phyloP scores from a whole-genome alignment of 2,329 filamentous ascomycete species.

The Didymosphaeria variabile region DNA sequence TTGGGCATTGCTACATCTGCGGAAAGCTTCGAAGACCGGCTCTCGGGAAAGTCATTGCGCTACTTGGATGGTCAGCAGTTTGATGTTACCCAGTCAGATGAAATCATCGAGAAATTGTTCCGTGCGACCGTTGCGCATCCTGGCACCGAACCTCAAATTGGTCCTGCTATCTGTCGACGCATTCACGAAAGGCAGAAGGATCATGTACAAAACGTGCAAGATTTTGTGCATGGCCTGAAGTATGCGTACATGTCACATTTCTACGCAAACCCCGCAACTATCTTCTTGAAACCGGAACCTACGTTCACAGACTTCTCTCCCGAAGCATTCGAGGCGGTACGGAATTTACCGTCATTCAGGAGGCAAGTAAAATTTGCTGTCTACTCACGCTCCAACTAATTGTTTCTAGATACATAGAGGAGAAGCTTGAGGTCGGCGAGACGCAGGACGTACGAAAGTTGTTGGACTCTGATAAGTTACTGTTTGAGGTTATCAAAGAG shows the following conservation, averaged over 20 bases:
- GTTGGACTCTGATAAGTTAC: slow-evolving; percentile 67
- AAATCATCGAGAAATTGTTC: slow-evolving; percentile 78
- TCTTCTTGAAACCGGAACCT: slow-evolving; percentile 62
- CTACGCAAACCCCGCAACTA: slow-evolving; percentile 77
- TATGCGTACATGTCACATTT: slow-evolving; percentile 90
- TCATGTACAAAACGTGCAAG: slow-evolving; percentile 78
- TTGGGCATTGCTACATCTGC: slow-evolving; percentile 85
- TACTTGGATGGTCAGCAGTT: slow-evolving; percentile 76
- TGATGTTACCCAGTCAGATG: slow-evolving; percentile 76
- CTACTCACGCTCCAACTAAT: slow-evolving; percentile 16
- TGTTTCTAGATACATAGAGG: slow-evolving; percentile 44
- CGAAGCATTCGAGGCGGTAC: slow-evolving; percentile 72
- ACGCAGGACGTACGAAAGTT: slow-evolving; percentile 60
- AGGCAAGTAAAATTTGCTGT: slow-evolving; percentile 31
- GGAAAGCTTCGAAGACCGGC: slow-evolving; percentile 77
- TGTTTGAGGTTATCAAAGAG: slow-evolving; percentile 57
- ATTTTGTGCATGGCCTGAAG: slow-evolving; percentile 74
- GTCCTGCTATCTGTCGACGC: slow-evolving; percentile 68
- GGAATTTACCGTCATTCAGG: slow-evolving; percentile 75
- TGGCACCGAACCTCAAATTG: slow-evolving; percentile 68
- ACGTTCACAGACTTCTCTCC: slow-evolving; percentile 57
- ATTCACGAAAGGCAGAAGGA: slow-evolving; percentile 78
- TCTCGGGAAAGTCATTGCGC: slow-evolving; percentile 74
- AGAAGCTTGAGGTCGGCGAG: slow-evolving; percentile 48
- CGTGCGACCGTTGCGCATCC: slow-evolving; percentile 68